Conservation (phyloP, 225 moss, liverwort and hornwort species). For the Pseudoscleropodium purum region DNA sequence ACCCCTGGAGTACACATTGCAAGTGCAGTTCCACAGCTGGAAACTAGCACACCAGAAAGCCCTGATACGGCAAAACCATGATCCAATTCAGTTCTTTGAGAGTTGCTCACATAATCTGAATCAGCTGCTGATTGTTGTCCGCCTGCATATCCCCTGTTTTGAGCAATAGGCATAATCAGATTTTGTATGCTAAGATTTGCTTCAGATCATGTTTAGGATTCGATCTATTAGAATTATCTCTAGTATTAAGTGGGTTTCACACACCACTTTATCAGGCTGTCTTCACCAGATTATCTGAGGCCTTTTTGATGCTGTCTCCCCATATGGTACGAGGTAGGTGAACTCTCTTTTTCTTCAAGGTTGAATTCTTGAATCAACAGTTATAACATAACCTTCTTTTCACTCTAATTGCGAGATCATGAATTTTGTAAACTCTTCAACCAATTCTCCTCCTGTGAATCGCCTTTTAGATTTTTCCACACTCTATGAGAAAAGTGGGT, state of each 20-base stretch:
- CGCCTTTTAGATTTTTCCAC: no score
- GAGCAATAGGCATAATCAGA: neutral
- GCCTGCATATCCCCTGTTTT: neutral
- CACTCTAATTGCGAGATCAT: neutral
- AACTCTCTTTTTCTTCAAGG: neutral
- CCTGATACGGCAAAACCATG: neutral
- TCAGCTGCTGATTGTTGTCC: neutral
- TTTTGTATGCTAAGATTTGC: neutral
- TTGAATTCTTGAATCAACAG: neutral
- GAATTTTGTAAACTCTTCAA: neutral
- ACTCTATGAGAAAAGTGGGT: neutral
- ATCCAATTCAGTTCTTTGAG: neutral
- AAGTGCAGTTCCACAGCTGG: neutral
- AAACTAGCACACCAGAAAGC: neutral
- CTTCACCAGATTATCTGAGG: neutral
- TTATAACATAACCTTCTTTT: neutral
- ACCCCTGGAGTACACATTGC: neutral
- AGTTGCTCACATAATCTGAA: neutral
- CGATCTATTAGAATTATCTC: neutral
- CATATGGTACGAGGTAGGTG: neutral
- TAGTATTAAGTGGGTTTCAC: neutral
- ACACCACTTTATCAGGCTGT: neutral
- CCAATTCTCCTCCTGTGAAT: neutral
- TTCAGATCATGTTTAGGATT: neutral
- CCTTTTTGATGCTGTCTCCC: neutral